A percentile compares a stretch with the other conserved stretches of the same genome.
Evolutionary conservation across 78 protist species (phyloP).

Genomic region (Capsaspora owczarzaki): DNA sequence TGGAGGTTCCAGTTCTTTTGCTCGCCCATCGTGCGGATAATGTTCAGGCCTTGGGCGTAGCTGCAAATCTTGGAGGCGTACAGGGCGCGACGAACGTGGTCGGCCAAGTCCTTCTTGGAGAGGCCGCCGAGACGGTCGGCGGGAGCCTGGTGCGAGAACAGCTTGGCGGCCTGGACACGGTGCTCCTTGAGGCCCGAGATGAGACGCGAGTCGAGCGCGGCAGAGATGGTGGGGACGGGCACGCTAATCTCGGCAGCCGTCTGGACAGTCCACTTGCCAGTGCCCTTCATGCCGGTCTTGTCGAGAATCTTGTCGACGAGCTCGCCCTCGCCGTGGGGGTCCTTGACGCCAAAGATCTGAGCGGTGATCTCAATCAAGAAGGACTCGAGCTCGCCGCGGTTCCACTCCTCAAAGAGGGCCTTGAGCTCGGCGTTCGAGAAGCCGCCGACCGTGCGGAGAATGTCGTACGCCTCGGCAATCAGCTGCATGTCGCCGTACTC

Average conservation of each 20-base stretch:
- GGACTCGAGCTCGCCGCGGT: slow-evolving; percentile 72
- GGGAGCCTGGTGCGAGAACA: slow-evolving; percentile 53
- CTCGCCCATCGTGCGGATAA: slow-evolving; percentile 21
- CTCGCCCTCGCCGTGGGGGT: slow-evolving; percentile 36
- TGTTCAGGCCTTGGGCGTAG: slow-evolving; percentile 76
- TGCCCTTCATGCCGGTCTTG: slow-evolving; percentile 90
- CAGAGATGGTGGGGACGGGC: slow-evolving; percentile 65
- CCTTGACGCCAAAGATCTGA: slow-evolving; percentile 61
- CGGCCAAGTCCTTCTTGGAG: slow-evolving; percentile 54
- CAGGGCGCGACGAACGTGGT: slow-evolving; percentile 65
- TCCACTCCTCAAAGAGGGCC: slow-evolving; percentile 68
- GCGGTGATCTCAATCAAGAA: slow-evolving; percentile 90
- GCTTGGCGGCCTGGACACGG: slow-evolving; percentile 57
- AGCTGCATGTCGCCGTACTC: slow-evolving; percentile 98
- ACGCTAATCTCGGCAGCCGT: neutral
- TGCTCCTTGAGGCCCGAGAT: slow-evolving; percentile 59
- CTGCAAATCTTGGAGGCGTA: slow-evolving; percentile 77
- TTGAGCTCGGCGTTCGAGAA: neutral
- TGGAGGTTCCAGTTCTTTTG: slow-evolving; percentile 63
- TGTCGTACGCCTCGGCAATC: slow-evolving; percentile 73
- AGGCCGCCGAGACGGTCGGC: slow-evolving; percentile 22
- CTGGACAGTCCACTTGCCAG: slow-evolving; percentile 84
- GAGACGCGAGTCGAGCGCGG: slow-evolving; percentile 68
- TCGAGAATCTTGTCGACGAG: slow-evolving; percentile 82
- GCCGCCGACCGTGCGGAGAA: slow-evolving; percentile 20